phyloP scores from a whole-genome alignment of 768 basidiomycete species.

The Boletus reticuloceps region DNA sequence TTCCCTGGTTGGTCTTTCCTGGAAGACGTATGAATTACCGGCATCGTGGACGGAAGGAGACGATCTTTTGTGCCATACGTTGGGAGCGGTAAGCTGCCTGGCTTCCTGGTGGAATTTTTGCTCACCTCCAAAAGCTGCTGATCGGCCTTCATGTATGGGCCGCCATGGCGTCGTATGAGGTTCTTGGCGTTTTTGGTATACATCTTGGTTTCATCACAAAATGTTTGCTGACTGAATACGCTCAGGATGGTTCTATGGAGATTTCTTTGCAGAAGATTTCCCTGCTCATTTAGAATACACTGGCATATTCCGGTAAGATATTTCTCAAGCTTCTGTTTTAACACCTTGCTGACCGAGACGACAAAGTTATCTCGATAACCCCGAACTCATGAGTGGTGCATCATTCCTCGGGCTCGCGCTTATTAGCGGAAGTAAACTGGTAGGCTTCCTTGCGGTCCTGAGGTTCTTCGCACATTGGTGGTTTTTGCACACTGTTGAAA shows the following conservation, averaged over 20 bases:
- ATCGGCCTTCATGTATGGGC: slow-evolving; percentile 92
- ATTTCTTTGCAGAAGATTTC: slow-evolving; percentile 95
- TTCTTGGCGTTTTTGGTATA: slow-evolving; percentile 88
- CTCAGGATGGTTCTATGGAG: slow-evolving; percentile 96
- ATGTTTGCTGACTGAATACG: not conserved
- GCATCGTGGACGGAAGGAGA: slow-evolving; percentile 85
- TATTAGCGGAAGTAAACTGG: slow-evolving; percentile 91
- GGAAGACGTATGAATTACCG: slow-evolving; percentile 87
- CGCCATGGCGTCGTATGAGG: slow-evolving; percentile 85
- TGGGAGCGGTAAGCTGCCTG: slow-evolving; percentile 68
- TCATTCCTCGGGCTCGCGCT: slow-evolving; percentile 92
- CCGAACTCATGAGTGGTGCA: slow-evolving; percentile 93
- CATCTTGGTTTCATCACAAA: not conserved
- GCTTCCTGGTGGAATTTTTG: not conserved
- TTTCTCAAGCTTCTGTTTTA: not conserved
- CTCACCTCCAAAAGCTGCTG: slow-evolving; percentile 53
- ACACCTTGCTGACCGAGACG: not conserved
- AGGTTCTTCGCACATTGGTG: slow-evolving; percentile 91
- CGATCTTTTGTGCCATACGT: slow-evolving; percentile 81
- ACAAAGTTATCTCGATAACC: slow-evolving; percentile 84
- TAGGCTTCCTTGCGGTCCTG: slow-evolving; percentile 78
- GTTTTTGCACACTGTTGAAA: slow-evolving; percentile 91
- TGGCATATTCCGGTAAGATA: slow-evolving; percentile 84
- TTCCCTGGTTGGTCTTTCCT: slow-evolving; percentile 81
- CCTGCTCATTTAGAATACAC: slow-evolving; percentile 90